Evolutionary conservation across 176 grass and related monocot species (phyloP).

Genomic region (Hordeum marinum): DNA sequence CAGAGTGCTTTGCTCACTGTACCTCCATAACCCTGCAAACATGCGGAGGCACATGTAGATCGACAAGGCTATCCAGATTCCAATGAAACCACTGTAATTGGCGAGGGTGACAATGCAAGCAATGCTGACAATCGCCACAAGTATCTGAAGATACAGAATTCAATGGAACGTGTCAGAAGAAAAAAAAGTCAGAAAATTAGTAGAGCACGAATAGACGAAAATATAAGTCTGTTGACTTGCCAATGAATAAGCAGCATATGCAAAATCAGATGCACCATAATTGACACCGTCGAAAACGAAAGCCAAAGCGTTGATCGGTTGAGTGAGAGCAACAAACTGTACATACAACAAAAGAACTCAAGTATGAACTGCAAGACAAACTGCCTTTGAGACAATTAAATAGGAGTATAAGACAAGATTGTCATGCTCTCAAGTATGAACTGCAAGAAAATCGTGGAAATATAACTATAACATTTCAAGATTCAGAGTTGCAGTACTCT

Average conservation of each 20-base stretch:
- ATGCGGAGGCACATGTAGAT: slow-evolving; percentile 79
- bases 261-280: slow-evolving; percentile 84
- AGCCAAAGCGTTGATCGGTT: slow-evolving; percentile 78
- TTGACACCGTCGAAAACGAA: slow-evolving; percentile 98
- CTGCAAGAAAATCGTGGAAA: neutral
- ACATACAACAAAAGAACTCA: no score
- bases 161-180: neutral
- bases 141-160: slow-evolving; percentile 31
- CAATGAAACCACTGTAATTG: slow-evolving; percentile 50
- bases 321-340: slow-evolving; percentile 79
- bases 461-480: neutral
- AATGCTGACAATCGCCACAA: slow-evolving; percentile 73
- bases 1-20: slow-evolving; percentile 1
- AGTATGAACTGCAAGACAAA: no score
- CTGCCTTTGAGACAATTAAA: no score
- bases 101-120: slow-evolving; percentile 50
- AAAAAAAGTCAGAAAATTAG: no score
- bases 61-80: slow-evolving; percentile 83
- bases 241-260: slow-evolving; percentile 89
- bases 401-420: neutral
- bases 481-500: neutral
- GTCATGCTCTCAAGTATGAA: neutral
- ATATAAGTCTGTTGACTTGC: slow-evolving; percentile 23
- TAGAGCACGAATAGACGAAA: neutral
- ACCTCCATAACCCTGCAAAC: slow-evolving; percentile 85